phyloP scores from a whole-genome alignment of 2,329 filamentous ascomycete species.

The Zymoseptoria brevis region DNA sequence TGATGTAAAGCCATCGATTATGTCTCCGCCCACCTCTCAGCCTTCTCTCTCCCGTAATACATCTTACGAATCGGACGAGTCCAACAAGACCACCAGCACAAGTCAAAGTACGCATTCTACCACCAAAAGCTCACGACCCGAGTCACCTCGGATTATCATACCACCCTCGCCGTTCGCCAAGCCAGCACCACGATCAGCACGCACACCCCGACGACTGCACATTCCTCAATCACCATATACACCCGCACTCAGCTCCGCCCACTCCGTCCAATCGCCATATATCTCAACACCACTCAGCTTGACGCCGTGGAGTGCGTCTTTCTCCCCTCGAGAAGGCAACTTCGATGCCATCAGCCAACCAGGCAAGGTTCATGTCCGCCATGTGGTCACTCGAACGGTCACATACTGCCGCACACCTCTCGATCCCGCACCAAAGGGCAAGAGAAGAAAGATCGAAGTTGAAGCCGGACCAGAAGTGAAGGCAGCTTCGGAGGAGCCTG shows the following conservation, averaged over 20 bases:
- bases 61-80: slow-evolving; percentile 25
- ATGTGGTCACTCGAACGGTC: slow-evolving; percentile 89
- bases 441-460: slow-evolving; percentile 66
- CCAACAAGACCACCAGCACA: slow-evolving; percentile 12
- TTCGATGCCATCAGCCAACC: slow-evolving; percentile 21
- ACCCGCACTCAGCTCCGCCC: slow-evolving; percentile 29
- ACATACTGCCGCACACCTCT: slow-evolving; percentile 70
- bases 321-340: slow-evolving; percentile 65
- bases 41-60: slow-evolving; percentile 29
- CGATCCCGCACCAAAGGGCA: slow-evolving; percentile 83
- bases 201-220: slow-evolving; percentile 57
- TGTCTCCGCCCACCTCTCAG: slow-evolving; percentile 25
- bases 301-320: slow-evolving; percentile 30
- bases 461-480: slow-evolving; percentile 15
- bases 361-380: slow-evolving; percentile 60
- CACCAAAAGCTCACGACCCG: slow-evolving; percentile 16
- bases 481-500: slow-evolving; percentile 12
- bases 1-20: slow-evolving; percentile 24
- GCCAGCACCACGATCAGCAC: slow-evolving; percentile 54
- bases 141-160: slow-evolving; percentile 37
- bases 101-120: slow-evolving; percentile 11
- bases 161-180: slow-evolving; percentile 37
- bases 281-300: slow-evolving; percentile 38
- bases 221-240: slow-evolving; percentile 72
- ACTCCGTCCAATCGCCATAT: slow-evolving; percentile 59